phyloP scores from a whole-genome alignment of 345 rosid species.

The Corchorus olitorius region DNA sequence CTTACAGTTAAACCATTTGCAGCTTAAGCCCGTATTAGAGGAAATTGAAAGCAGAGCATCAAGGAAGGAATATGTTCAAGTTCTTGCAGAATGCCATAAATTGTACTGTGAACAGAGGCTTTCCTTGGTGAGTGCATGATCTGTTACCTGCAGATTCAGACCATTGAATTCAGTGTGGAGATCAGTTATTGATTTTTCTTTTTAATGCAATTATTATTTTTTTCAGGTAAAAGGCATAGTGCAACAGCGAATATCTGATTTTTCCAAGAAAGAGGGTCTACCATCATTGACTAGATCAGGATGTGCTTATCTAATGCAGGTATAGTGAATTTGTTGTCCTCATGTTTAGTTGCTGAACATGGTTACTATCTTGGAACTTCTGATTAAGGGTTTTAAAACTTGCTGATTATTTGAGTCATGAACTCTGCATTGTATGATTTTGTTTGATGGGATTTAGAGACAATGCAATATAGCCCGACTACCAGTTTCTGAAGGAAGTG shows the following conservation, averaged over 20 bases:
- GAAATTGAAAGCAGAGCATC: slow-evolving; percentile 93
- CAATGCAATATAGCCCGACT: background rate
- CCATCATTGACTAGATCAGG: slow-evolving; percentile 96
- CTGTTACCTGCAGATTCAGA: background rate
- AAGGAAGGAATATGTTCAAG: slow-evolving; percentile 81
- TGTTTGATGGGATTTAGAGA: slow-evolving; percentile 7
- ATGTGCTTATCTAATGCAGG: slow-evolving; percentile 97
- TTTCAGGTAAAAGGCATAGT: slow-evolving; percentile 84
- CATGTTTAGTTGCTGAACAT: background rate
- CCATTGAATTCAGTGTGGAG: slow-evolving; percentile 1
- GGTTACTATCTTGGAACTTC: slow-evolving; percentile 1
- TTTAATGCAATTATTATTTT: background rate
- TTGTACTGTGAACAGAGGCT: slow-evolving; percentile 93
- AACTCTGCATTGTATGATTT: background rate
- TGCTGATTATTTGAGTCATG: slow-evolving; percentile 1
- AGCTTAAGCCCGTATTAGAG: slow-evolving; percentile 90
- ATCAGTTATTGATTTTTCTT: background rate
- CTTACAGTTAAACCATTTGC: slow-evolving; percentile 38
- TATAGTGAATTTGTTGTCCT: slow-evolving; percentile 25
- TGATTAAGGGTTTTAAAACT: slow-evolving; percentile 17
- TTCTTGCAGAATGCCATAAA: slow-evolving; percentile 91
- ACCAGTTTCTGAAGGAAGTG: background rate
- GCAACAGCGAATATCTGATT: slow-evolving; percentile 83
- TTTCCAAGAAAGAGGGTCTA: slow-evolving; percentile 86
- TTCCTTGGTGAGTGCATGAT: slow-evolving; percentile 64